Evolutionary conservation across 805 yeast genomes (phyloP).

Genomic region (Wickerhamiella nectarea): DNA sequence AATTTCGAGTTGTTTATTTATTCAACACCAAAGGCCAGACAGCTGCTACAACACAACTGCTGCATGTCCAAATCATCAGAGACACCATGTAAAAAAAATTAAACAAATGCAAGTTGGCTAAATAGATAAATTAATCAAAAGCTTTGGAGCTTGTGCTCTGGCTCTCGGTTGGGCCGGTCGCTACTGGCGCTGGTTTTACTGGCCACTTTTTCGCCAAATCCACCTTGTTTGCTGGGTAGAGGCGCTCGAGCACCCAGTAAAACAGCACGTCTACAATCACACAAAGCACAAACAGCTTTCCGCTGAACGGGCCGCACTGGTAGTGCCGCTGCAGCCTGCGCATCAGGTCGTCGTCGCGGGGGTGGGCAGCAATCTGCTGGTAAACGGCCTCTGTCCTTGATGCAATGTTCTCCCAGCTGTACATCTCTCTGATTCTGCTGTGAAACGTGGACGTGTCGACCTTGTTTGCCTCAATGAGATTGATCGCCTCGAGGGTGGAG

Average conservation of each 20-base stretch:
- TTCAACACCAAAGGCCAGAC: no score
- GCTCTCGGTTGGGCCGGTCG: no score
- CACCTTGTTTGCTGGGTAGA: constrained; percentile 54
- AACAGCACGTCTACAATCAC: constrained; percentile 67
- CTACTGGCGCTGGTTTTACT: no score
- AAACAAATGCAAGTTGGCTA: no score
- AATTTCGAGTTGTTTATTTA: not conserved
- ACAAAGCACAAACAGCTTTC: constrained; percentile 66
- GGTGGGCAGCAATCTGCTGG: constrained; percentile 25
- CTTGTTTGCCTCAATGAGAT: constrained; percentile 37
- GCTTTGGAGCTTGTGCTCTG: not conserved
- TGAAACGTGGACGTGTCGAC: constrained; percentile 71
- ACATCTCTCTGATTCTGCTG: constrained; percentile 62
- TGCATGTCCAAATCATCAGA: no score
- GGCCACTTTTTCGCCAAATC: constrained; percentile 76
- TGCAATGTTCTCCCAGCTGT: constrained; percentile 87
- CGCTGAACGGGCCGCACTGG: constrained; percentile 62
- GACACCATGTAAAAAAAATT: no score
- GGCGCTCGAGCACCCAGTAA: constrained; percentile 47
- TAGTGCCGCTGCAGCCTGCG: constrained; percentile 51
- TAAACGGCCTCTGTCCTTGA: constrained; percentile 74
- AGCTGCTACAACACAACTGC: no score
- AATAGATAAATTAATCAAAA: no score
- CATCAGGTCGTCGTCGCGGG: constrained; percentile 39
- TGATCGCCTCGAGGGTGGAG: constrained; percentile 60